phyloP scores from a whole-genome alignment of 768 basidiomycete species.

The Boletus sensibilis region DNA sequence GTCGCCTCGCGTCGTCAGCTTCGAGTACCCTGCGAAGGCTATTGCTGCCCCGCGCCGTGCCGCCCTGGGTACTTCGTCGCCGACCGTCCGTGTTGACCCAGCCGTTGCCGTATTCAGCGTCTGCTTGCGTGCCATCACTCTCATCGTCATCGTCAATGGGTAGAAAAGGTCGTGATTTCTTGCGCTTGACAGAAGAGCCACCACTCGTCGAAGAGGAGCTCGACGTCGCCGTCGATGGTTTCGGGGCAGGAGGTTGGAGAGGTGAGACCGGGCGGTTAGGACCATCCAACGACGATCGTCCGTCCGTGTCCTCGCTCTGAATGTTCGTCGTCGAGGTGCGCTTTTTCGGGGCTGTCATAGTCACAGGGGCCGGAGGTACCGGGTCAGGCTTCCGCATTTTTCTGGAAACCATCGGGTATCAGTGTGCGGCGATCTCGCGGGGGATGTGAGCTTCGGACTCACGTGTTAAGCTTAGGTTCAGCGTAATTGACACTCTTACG shows the following conservation, averaged over 20 bases:
- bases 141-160: conserved; percentile 52
- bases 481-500: conserved; percentile 85
- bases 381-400: conserved; percentile 90
- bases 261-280: conserved; percentile 35
- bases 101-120: conserved; percentile 58
- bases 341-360: conserved; percentile 40
- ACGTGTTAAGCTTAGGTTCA: conserved; percentile 89
- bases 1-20: conserved; percentile 56
- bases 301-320: conserved; percentile 39
- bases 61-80: conserved; percentile 39
- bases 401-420: conserved; percentile 37
- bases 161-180: conserved; percentile 52
- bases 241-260: conserved; percentile 33
- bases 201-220: conserved; percentile 29
- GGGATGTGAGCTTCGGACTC: conserved; percentile 29
- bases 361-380: conserved; percentile 35
- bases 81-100: conserved; percentile 62
- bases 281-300: conserved; percentile 40
- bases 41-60: conserved; percentile 17
- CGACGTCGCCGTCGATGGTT: conserved; percentile 38
- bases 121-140: conserved; percentile 69
- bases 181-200: conserved; percentile 41
- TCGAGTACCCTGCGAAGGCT: conserved; percentile 37
- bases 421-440: conserved; percentile 2
- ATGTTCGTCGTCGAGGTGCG: conserved; percentile 37